These are phyloP conservation scores for Colletotrichum plurivorum DNA, from an alignment of 2,329 filamentous ascomycete species.

Conservation along the genomic window DNA sequence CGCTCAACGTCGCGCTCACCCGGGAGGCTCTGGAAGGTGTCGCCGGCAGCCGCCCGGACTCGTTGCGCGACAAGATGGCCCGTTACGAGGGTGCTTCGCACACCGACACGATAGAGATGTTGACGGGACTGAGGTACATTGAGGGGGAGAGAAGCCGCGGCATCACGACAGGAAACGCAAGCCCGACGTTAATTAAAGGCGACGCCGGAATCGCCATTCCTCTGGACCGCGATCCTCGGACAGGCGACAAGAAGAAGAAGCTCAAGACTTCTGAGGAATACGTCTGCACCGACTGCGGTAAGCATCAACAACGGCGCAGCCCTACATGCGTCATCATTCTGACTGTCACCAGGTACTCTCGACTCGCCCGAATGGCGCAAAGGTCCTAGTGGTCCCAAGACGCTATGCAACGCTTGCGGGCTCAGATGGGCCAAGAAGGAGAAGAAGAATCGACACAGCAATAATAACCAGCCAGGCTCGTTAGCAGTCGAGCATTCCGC, in stretches of 20 bases:
- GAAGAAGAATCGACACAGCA: conserved; percentile 71
- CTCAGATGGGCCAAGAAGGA: conserved; percentile 84
- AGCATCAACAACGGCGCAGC: conserved; percentile 46
- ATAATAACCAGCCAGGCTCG: conserved; percentile 23
- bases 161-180: conserved; percentile 88
- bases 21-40: conserved; percentile 85
- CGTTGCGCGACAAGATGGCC: conserved; percentile 87
- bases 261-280: conserved; percentile 89
- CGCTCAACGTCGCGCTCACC: conserved; percentile 78
- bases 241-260: conserved; percentile 89
- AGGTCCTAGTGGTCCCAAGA: conserved; percentile 92
- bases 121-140: conserved; percentile 88
- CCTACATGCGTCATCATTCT: neutral
- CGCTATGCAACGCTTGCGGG: conserved; percentile 95
- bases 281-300: conserved; percentile 93
- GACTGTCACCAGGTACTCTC: conserved; percentile 72
- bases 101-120: conserved; percentile 91
- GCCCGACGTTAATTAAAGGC: conserved; percentile 85
- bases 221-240: conserved; percentile 80
- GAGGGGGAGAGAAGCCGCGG: conserved; percentile 91
- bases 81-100: conserved; percentile 83
- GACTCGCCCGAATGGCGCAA: conserved; percentile 97
- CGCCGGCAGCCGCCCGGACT: conserved; percentile 77
- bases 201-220: conserved; percentile 90
- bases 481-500: conserved; percentile 32